Base-by-base conservation (phyloP, 2,329 filamentous ascomycete species). In the Westerdykella ornata region DNA sequence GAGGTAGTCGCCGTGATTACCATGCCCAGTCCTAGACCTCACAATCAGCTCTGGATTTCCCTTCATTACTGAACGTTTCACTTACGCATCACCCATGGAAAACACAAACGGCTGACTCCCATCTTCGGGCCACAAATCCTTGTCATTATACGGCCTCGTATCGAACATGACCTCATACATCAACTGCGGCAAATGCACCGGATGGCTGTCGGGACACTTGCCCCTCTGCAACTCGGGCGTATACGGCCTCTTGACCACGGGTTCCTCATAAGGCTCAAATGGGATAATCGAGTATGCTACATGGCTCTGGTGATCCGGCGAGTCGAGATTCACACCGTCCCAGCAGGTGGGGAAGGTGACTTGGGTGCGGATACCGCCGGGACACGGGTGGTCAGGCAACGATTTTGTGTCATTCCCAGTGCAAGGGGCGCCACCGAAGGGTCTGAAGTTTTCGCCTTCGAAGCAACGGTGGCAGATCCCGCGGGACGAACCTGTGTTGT, bases 281-380 rank as follows among this genome's bases (percentile, higher is more conserved):
- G 60, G 47, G 44, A 62, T 41, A 60, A 7, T 26, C 15, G 55
- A 49, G 46, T 76, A 85, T 14, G 69, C 72, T 71, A 82, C 80
- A 72, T 85, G 85, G 48, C 75, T 33, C 62, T 72, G 72, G 67
- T 81, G 78, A 59, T 81, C 72, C 0, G 57, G 43, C 7, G 73
- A 74, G 51, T 77, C 75, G 4, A 70, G 42, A 50, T 72, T 72
- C 44, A 65, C 65, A 41, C 72, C 71, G 45, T 74, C 71, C 71
- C 72, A 74, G 62, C 72, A 73, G 19, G 70, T 72, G 0, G 70
- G 71, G 57, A 73, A 74, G 9, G 66, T 65, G 34, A 73, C 67
- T 58, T 68, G 68, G 37, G 68, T 65, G 39, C 69, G 67, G 42
- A 73, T 72, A 14, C 70, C 71, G 28, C 69, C 69, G 1, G 12